phyloP scores from a whole-genome alignment of 495 filamentous ascomycete species.

The Mytilinidion resinicola region DNA sequence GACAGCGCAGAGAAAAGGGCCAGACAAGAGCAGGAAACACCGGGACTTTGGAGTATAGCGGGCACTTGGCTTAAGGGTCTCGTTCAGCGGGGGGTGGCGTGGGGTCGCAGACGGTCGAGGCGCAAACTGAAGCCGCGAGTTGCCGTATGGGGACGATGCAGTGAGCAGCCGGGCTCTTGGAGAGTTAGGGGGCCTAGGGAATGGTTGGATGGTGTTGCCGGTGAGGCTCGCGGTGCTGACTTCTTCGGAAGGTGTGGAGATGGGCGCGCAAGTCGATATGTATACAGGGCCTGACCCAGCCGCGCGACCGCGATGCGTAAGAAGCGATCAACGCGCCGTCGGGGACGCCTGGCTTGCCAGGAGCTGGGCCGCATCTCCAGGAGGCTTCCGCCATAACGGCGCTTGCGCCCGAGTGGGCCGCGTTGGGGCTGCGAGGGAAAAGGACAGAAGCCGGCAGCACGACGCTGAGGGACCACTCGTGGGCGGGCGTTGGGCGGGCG shows the following conservation, averaged over 20 bases:
- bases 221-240: neutral
- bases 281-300: conserved; percentile 2
- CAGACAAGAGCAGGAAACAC: conserved; percentile 12
- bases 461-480: conserved; percentile 16
- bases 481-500: conserved; percentile 7
- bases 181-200: neutral
- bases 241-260: neutral
- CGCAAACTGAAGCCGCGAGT: neutral
- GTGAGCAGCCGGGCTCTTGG: too few species aligned
- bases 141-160: neutral
- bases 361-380: conserved; percentile 20
- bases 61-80: neutral
- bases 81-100: neutral
- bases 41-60: neutral
- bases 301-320: neutral
- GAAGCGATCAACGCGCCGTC: neutral
- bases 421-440: conserved; percentile 7
- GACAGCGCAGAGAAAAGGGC: neutral
- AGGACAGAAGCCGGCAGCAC: conserved; percentile 1
- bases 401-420: conserved; percentile 22
- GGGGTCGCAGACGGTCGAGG: neutral
- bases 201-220: neutral
- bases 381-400: conserved; percentile 13
- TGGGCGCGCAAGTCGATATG: neutral
- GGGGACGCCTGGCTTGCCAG: conserved; percentile 5